phyloP scores from a whole-genome alignment of 805 yeast genomes.

The Metschnikowia koreensis region DNA sequence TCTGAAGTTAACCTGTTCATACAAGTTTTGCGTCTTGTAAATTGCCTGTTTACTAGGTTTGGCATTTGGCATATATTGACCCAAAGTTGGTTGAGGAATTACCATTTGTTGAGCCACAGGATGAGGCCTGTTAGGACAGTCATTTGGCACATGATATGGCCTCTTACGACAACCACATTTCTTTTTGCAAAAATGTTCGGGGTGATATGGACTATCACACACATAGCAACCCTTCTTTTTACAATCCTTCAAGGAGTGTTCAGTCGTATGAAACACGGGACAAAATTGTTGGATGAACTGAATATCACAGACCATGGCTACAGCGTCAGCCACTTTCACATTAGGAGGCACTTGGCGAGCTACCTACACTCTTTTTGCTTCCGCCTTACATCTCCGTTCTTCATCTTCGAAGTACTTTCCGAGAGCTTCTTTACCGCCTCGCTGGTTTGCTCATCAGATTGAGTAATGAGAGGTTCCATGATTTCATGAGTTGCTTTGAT shows the following conservation, averaged over 20 bases:
- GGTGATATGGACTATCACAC: not conserved
- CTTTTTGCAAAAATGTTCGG: not conserved
- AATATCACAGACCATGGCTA: not conserved
- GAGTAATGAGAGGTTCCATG: not conserved
- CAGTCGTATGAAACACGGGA: not conserved
- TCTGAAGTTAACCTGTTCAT: too few species aligned
- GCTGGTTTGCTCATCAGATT: not conserved
- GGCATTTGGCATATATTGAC: too few species aligned
- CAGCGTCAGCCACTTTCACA: not conserved
- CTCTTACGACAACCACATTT: not conserved
- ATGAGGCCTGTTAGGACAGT: not conserved
- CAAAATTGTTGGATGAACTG: not conserved
- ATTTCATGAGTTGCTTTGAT: not conserved
- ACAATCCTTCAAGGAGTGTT: not conserved
- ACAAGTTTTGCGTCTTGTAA: too few species aligned
- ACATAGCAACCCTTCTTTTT: not conserved
- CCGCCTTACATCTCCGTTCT: not conserved
- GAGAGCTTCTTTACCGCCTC: not conserved
- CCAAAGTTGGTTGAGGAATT: too few species aligned
- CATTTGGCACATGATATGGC: not conserved
- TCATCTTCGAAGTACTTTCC: too few species aligned
- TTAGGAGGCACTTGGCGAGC: not conserved
- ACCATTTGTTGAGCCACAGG: not conserved
- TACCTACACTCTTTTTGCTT: not conserved
- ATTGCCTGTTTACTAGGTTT: too few species aligned